Evolutionary conservation across 129 eudicot genomes (phyloP), one percentile per base, ranked within the genome.

Genomic region (Mikania micrantha): DNA sequence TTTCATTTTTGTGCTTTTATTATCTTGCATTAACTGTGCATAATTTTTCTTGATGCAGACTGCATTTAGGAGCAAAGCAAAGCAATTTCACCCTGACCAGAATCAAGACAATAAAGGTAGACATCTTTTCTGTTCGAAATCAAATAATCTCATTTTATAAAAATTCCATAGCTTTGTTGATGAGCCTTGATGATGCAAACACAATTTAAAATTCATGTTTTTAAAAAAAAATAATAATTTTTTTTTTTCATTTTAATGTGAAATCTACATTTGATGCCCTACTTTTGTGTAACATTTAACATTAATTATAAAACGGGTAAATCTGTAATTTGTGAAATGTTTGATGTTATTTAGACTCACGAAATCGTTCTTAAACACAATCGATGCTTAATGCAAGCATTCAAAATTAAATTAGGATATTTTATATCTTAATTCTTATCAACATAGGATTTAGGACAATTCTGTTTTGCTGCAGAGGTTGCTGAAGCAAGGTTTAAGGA

Each of bases 401-500:
- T 32, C 36, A 32, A 32, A 32, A 32, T 32, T 5, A 32, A 32
- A 32, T 3, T 32, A 48, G 5, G 11, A 48, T 15, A 44, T 4
- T 44, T 44, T n/a, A 4, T n/a, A 44, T 44, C 5, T 15, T 4
- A 44, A 62, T 24, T 63, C 9, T 5, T 29, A 27, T 9, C 32
- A 42, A 28, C 3, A 41, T 6, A n/a, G n/a, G n/a, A n/a, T n/a
- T n/a, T n/a, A n/a, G n/a, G 64, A 48, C 74, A 47, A 47, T 35
- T 59, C 8, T 71, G 52, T 77, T 32, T 60, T 78, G 67, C 15
- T 79, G 83, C 95, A 94, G 97, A 83, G 64, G 87, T 78, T 68
- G 97, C 97, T 41, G 99, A 94, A 79, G 95, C 90, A 35, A 94
- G 85, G 79, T 94, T 94, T 73, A 94, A 85, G 84, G 99, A 94